Conservation (phyloP, 129 eudicot species). For the Centaurea solstitialis region DNA sequence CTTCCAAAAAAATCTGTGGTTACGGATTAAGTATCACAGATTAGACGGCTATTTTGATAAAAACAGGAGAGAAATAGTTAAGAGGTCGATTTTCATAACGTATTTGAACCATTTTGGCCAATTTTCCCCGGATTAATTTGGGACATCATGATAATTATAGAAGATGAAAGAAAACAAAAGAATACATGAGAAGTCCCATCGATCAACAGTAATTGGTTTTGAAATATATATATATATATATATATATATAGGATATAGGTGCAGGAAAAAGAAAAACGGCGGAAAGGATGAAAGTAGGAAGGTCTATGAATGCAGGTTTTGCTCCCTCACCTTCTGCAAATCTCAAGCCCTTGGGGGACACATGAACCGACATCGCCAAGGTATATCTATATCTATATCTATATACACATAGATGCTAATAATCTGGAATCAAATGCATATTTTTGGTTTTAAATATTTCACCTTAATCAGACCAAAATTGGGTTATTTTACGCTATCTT, state of each 20-base stretch:
- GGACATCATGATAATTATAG: not conserved
- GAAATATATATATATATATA: not conserved
- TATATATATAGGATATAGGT: not conserved
- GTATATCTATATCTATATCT: constrained; percentile 14
- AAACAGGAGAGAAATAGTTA: too few species aligned
- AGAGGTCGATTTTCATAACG: too few species aligned
- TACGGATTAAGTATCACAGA: too few species aligned
- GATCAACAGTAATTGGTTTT: constrained; percentile 21
- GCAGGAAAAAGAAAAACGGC: constrained; percentile 65
- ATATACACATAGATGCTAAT: not conserved
- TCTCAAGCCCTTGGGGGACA: constrained; percentile 97
- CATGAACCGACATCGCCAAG: constrained; percentile 99
- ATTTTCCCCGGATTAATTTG: too few species aligned
- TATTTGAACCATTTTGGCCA: too few species aligned
- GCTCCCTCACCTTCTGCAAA: constrained; percentile 91
- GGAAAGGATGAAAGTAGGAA: constrained; percentile 55
- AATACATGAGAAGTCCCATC: constrained; percentile 16
- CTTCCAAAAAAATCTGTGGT: too few species aligned
- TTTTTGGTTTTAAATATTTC: not conserved
- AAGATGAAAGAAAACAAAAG: not conserved
- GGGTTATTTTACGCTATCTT: not conserved
- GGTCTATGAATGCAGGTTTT: constrained; percentile 91
- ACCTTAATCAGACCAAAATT: not conserved
- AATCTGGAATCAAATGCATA: not conserved
- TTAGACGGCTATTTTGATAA: too few species aligned